Base-by-base conservation (phyloP, 169 alveolate species). In the Eimeria tenella region DNA sequence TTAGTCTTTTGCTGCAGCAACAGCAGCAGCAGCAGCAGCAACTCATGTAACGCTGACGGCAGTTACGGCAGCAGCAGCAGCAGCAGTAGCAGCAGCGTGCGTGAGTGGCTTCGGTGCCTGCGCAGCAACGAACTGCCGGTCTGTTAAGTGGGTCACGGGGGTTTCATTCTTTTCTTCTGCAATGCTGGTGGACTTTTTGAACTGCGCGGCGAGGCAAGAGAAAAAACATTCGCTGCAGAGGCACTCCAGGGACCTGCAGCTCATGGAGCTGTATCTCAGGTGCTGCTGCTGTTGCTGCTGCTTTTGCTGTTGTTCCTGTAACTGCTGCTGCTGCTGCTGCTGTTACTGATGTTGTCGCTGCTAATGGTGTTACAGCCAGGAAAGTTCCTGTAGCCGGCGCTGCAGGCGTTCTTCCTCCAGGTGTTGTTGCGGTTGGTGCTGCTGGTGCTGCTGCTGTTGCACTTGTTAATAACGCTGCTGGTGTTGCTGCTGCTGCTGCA, bases 121-220 rank as follows among this genome's bases (percentile, higher is more conserved):
- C 65, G 65, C 77, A 83, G 91, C 91, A 31, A 23, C 50, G 31
- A 58, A 83, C 91, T 83, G 91, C 60, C 77, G 91, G 17, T 60
- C 74, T 15, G 42, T 62, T 49, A 83, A 83, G 91, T 83, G 91
- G 91, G 58, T 56, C 13, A 83, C 91, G 19, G 91, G 23, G 15
- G 68, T 83, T 4, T 8, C 21, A 5, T 17, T 83, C 5, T 83
- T 83, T 58, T 83, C 91, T 10, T 42, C 55, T 15, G 21, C 91
- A 31, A 83, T 83, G 91, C 50, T 42, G 17, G 49, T 83, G 25
- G 31, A 65, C 42, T 83, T 83, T 23, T 58, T 83, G n/a, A 25
- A 52, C 65, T 42, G 50, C 49, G 55, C 74, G 31, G 60, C 55
- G 1, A 56, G 56, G 60, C 91, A 83, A 50, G 79, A 83, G 25